A percentile compares a stretch with the other conserved stretches of the same genome.
These are phyloP conservation scores for Epichloe baconii DNA, from an alignment of 2,329 filamentous ascomycete genomes.

Conservation along the genomic window DNA sequence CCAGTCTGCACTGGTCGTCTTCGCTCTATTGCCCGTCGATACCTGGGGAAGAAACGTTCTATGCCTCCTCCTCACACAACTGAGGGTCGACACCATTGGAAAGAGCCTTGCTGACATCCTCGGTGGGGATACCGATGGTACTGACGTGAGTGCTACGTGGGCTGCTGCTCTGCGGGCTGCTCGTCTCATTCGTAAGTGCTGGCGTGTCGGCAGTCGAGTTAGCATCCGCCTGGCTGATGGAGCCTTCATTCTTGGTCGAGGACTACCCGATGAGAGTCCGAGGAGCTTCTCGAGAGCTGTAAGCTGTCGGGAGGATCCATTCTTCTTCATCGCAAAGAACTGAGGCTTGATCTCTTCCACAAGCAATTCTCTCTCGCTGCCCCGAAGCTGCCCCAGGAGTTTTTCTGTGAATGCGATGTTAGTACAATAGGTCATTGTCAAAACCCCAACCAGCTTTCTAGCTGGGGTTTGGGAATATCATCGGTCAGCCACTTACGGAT, in stretches of 20 bases:
- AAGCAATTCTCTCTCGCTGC: constrained; percentile 44
- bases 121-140: constrained; percentile 28
- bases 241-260: constrained; percentile 14
- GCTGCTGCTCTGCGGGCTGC: constrained; percentile 54
- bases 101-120: constrained; percentile 15
- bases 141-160: constrained; percentile 51
- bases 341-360: constrained; percentile 51
- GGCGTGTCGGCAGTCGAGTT: constrained; percentile 49
- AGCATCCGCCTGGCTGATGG: constrained; percentile 31
- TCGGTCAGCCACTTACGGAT: constrained; percentile 54
- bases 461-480: too few relatives aligned
- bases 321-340: constrained; percentile 49
- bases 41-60: background rate
- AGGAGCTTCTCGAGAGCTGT: constrained; percentile 23
- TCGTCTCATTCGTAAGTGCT: constrained; percentile 52
- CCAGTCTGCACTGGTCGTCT: background rate
- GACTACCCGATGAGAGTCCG: constrained; percentile 12
- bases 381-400: constrained; percentile 52
- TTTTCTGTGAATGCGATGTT: constrained; percentile 48
- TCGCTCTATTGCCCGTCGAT: background rate
- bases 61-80: constrained; percentile 21
- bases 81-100: constrained; percentile 9
- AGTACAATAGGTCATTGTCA: constrained; percentile 11
- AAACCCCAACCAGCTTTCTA: too few relatives aligned
- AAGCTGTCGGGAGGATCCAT: constrained; percentile 49